Evolutionary conservation across 371 early-diverging fungal species (phyloP), one percentile per base, ranked within the genome.

Genomic region (Mortierella sp.): DNA sequence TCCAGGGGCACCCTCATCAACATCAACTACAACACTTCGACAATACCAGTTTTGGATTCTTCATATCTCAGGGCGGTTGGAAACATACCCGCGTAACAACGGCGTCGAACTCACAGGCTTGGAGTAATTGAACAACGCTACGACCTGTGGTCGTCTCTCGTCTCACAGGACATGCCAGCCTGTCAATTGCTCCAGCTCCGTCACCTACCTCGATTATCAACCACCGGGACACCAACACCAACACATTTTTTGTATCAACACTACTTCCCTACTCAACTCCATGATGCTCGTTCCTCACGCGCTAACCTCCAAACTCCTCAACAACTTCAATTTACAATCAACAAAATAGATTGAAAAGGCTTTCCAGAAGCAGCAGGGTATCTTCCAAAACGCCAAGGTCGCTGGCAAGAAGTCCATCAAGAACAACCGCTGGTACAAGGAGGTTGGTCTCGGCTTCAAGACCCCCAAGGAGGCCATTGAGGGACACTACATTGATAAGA

Each of bases 371-470:
- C 99, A 99, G 93, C 94, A 91, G 88, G 97, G 96, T 84, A 96
- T 97, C 91, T 99, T 99, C 96, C 95, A 94, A 87, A 97, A 96
- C 96, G 92, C 93, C 94, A 98, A 96, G 95, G 90, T 91, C 90
- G 75, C 90, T 81, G 91, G 90, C 90, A 94, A 95, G 93, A 95
- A 95, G 94, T 90, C 92, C 89, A 89, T 84, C 89, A 94, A 92
- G 92, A 92, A 92, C 89, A 70, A 78, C 80, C 94, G 97, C 88
- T 99, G 98, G 97, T 96, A 95, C 96, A 98, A 98, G 94, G 98
- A 99, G 88, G 97, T 99, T 83, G 99, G 99, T 91, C 95, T 98
- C 80, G 99, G 99, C 82, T 98, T 98, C 96, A 98, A 98, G 95
- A 99, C 99, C 90, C 99, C 99, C 88, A 94, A 95, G 90, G 99